phyloP scores from a whole-genome alignment of 805 yeast genomes.

The Wickerhamiella allomyrinae region DNA sequence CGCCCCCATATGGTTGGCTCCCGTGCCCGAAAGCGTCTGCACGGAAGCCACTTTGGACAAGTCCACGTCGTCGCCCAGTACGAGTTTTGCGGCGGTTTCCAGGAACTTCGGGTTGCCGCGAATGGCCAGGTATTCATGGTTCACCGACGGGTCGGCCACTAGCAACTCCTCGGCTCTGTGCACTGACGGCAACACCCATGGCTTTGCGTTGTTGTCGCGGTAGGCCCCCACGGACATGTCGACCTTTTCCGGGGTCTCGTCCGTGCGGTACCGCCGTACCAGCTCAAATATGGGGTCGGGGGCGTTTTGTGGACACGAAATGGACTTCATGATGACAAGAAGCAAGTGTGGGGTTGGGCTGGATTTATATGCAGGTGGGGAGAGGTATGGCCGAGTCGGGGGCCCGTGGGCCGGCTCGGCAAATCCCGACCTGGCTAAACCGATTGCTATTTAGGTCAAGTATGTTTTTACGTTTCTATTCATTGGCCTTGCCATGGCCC shows the following conservation, averaged over 20 bases:
- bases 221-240: conserved; percentile 84
- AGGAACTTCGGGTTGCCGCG: conserved; percentile 60
- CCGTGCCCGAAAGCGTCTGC: conserved; percentile 92
- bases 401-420: neutral
- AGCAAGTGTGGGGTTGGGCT: neutral
- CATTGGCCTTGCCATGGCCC: no score
- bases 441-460: no score
- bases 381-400: no score
- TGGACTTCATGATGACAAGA: neutral
- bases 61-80: conserved; percentile 52
- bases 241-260: conserved; percentile 30
- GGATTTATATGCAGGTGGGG: no score
- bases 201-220: conserved; percentile 74
- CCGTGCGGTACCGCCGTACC: conserved; percentile 24
- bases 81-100: conserved; percentile 47
- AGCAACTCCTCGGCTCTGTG: conserved; percentile 39
- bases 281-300: conserved; percentile 81
- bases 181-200: conserved; percentile 80
- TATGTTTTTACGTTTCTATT: no score
- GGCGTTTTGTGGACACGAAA: conserved; percentile 28
- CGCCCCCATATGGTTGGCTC: conserved; percentile 75
- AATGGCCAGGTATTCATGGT: conserved; percentile 81
- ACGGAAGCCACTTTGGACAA: conserved; percentile 54
- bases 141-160: conserved; percentile 31
- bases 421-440: no score